phyloP scores from a whole-genome alignment of 2,329 filamentous ascomycete species.

The Aaosphaeria arxii region DNA sequence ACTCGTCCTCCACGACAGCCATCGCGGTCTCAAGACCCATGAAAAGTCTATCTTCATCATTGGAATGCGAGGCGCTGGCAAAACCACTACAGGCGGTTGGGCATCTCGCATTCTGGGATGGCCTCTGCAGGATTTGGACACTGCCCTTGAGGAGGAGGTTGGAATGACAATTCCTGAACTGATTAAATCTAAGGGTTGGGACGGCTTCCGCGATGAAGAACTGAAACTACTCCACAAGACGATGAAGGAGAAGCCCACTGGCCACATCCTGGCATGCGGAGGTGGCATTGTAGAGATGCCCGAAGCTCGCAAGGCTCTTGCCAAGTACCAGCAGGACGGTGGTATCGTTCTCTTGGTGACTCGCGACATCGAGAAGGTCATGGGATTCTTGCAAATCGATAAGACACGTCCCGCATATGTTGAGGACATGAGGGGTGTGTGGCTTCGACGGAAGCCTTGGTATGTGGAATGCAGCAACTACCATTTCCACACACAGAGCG shows the following conservation, averaged over 20 bases:
- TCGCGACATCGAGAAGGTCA: slow-evolving; percentile 80
- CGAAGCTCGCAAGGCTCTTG: slow-evolving; percentile 73
- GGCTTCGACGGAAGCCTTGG: slow-evolving; percentile 83
- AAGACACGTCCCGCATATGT: slow-evolving; percentile 90
- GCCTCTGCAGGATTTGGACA: slow-evolving; percentile 82
- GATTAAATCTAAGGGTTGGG: slow-evolving; percentile 77
- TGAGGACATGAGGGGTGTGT: slow-evolving; percentile 88
- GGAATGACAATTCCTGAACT: slow-evolving; percentile 82
- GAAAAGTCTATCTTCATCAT: slow-evolving; percentile 84
- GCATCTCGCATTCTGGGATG: slow-evolving; percentile 72
- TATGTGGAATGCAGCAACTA: slow-evolving; percentile 92
- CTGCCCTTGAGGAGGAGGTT: slow-evolving; percentile 73
- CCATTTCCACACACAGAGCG: slow-evolving; percentile 80
- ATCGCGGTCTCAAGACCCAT: slow-evolving; percentile 27
- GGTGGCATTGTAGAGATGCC: slow-evolving; percentile 88
- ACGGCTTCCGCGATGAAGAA: slow-evolving; percentile 80
- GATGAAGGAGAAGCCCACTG: slow-evolving; percentile 69
- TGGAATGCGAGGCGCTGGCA: slow-evolving; percentile 95
- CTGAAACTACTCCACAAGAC: slow-evolving; percentile 69
- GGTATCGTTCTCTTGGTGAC: slow-evolving; percentile 86
- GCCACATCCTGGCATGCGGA: slow-evolving; percentile 87
- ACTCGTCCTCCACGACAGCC: slow-evolving; percentile 33
- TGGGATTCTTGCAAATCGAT: slow-evolving; percentile 84
- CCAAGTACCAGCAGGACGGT: slow-evolving; percentile 68
- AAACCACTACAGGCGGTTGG: slow-evolving; percentile 90